Evolutionary conservation across 2,329 filamentous ascomycete genomes (phyloP), one percentile per base, ranked within the genome.

Genomic region (Scopulariopsis brevicaulis): DNA sequence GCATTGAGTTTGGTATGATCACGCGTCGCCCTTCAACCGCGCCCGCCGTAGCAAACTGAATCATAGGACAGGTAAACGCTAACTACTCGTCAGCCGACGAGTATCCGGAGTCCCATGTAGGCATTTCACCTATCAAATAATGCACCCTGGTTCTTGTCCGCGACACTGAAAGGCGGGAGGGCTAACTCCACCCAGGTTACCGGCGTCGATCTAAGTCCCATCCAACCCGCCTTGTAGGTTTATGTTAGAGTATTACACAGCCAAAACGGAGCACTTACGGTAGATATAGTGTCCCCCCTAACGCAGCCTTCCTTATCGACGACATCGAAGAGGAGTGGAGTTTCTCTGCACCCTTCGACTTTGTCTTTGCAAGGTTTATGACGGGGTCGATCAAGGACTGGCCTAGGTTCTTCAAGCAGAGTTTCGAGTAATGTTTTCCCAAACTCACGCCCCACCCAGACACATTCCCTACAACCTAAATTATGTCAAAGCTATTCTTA

Each of bases 221-320:
- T 75, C 2, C 73, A 75, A 32, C 70, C 73, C 0, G 58, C 57
- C 0, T 71, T 70, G 69, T 72, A 61, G 15, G 67, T 58, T n/a
- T 11, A 11, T n/a, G 8, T 11, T 1, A 3, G 7, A 12, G 25
- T 8, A n/a, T n/a, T 18, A 25, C n/a, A 3, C n/a, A 12, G 3
- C 4, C 6, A 5, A 5, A 48, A 2, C 25, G 25, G 14, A 12
- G 25, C 11, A 7, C 40, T 35, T 8, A 56, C 32, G 3, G 22
- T 52, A 11, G 1, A 6, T 32, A 43, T 28, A 73, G 73, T 63
- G 73, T 78, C 3, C 77, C 78, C 1, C 70, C 75, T 1, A 81
- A 82, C 56, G 70, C 78, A 3, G 65, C 67, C 12, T 81, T 81
- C 61, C 72, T 74, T 35, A 66, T 77, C 51, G 74, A 77, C 58